Percentiles rank a stretch among this genome's conserved stretches.
phyloP scores from a whole-genome alignment of 1,284 basidiomycete species.

The Phellopilus nigrolimitatus region DNA sequence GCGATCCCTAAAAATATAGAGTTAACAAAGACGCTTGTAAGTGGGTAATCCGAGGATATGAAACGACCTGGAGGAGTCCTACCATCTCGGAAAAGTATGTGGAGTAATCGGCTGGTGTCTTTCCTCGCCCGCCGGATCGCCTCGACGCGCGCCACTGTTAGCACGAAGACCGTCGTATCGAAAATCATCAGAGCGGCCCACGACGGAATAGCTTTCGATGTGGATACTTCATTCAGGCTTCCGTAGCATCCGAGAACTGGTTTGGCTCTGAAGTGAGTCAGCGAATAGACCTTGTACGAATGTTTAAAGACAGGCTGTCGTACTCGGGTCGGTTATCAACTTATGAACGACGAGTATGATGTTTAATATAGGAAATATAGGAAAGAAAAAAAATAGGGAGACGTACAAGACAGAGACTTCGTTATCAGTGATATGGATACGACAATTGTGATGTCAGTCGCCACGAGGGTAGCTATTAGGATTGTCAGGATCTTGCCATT shows the following conservation, averaged over 20 bases:
- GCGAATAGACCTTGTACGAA: not conserved
- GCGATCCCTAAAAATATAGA: not conserved
- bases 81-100: slow-evolving; percentile 6
- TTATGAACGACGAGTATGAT: not conserved
- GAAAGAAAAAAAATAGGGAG: not conserved
- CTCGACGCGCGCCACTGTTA: not conserved
- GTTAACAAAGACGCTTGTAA: not conserved
- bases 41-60: too few relatives aligned
- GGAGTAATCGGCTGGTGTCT: not conserved
- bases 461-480: not conserved
- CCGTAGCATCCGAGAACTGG: not conserved
- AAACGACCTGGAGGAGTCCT: not conserved
- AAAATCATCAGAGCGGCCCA: slow-evolving; percentile 2
- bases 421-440: slow-evolving; percentile 8
- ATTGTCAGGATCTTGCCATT: not conserved
- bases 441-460: slow-evolving; percentile 1
- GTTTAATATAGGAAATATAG: not conserved
- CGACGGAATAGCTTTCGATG: not conserved
- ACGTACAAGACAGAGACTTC: slow-evolving; percentile 5
- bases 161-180: not conserved
- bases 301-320: not conserved
- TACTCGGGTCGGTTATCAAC: slow-evolving; percentile 9
- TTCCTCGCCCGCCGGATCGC: not conserved
- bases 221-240: not conserved
- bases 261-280: not conserved